Percentiles rank a stretch among this genome's conserved stretches.
phyloP scores from a whole-genome alignment of 176 grass and related monocot species.

The Rhynchospora pubera region DNA sequence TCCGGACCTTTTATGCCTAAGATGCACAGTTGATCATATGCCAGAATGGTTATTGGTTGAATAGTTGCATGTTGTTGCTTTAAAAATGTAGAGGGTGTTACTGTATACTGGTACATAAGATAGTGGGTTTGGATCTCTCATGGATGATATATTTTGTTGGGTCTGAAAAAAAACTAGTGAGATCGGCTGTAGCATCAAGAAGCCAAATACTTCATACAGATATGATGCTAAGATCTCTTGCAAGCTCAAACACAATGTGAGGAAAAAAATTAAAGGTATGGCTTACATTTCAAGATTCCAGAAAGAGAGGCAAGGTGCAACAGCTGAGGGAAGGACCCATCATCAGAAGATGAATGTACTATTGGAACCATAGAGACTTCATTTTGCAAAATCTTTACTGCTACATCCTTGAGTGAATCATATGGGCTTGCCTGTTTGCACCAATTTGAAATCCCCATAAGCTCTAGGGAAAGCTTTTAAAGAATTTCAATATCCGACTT shows the following conservation, averaged over 20 bases:
- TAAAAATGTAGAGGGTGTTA: no score
- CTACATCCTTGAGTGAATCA: constrained; percentile 81
- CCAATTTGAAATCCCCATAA: neutral
- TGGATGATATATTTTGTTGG: no score
- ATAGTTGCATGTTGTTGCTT: no score
- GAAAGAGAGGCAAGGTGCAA: constrained; percentile 98
- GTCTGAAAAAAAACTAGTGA: no score
- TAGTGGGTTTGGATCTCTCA: no score
- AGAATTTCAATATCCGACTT: neutral
- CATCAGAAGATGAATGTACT: constrained; percentile 59
- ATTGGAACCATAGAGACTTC: constrained; percentile 77
- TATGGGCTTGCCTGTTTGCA: constrained; percentile 57
- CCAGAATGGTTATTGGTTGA: no score
- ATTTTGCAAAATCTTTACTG: constrained; percentile 73
- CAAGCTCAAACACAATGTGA: neutral
- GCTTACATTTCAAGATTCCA: constrained; percentile 92
- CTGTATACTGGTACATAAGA: no score
- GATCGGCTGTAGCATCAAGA: no score
- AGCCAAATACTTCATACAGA: no score
- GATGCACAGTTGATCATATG: no score
- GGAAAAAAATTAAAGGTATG: neutral
- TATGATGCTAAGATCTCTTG: neutral
- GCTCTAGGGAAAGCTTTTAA: neutral
- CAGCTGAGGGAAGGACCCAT: constrained; percentile 89
- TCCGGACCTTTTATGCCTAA: neutral